Evolutionary conservation across 345 rosid species (phyloP), one percentile per base, ranked within the genome.

Genomic region (Cardamine resedifolia): DNA sequence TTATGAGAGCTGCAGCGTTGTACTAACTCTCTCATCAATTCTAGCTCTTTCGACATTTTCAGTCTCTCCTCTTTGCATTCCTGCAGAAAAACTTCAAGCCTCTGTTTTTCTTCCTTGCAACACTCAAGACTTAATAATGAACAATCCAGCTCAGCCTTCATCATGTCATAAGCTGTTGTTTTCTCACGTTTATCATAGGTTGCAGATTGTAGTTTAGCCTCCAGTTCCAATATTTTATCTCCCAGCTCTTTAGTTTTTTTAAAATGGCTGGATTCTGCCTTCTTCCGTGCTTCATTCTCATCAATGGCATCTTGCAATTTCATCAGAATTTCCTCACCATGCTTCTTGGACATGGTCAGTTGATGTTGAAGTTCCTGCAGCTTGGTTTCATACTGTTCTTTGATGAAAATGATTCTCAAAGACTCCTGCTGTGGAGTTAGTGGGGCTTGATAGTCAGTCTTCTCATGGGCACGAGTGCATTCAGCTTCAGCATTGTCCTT

Each of bases 141-240:
- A 80, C 99, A 95, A 69, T 95, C 99, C 79, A 90, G 70, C 75
- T 95, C 96, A 68, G 97, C 97, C 78, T 91, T 95, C 91, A 88
- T 86, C 78, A 82, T 47, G 77, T 95, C 97, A 28, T 87, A 89
- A 64, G 82, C 85, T 39, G 82, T 89, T 45, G 70, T 71, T 69
- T 79, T 89, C 79, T 91, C 99, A 76, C 96, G 96, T 82, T 80
- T 91, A 19, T 91, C 96, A 30, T 82, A 79, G 39, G 80, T 68
- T 55, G 81, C 59, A 27, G 81, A 77, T 71, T 90, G 97, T 79
- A 86, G 66, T 78, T 86, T 89, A 38, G 83, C 77, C 84, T 95
- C 97, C 81, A 91, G 59, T 68, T 88, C 88, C 84, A 81, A 62
- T 57, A 95, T 85, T 82, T 80, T 84, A 84, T 83, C 78, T 31